A percentile compares a stretch with the other conserved stretches of the same genome.
Conservation (phyloP, 2,329 filamentous ascomycete genomes). For the Paramyrothecium roridum region DNA sequence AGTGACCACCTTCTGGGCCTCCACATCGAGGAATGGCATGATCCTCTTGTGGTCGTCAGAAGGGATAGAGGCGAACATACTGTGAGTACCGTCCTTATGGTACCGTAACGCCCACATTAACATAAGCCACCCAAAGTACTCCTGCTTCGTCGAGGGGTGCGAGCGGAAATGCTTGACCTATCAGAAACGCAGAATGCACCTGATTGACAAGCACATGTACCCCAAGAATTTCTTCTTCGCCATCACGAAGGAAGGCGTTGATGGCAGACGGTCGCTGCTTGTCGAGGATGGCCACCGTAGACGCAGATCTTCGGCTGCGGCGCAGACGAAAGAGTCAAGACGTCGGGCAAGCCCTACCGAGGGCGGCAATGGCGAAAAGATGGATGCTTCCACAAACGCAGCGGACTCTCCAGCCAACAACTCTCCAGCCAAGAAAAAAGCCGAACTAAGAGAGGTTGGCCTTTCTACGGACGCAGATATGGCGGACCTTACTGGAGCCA, state of each 20-base stretch:
- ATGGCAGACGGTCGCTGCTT: slow-evolving; percentile 77
- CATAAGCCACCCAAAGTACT: slow-evolving; percentile 54
- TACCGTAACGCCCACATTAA: slow-evolving; percentile 7
- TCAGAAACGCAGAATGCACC: slow-evolving; percentile 80
- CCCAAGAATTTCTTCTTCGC: slow-evolving; percentile 86
- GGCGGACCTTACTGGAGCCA: slow-evolving; percentile 61
- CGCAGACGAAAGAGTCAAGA: slow-evolving; percentile 26
- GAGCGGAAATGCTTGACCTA: slow-evolving; percentile 79
- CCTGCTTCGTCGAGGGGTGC: slow-evolving; percentile 87
- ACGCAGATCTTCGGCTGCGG: slow-evolving; percentile 42
- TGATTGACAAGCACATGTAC: slow-evolving; percentile 93
- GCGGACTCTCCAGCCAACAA: slow-evolving; percentile 8
- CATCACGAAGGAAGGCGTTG: slow-evolving; percentile 85
- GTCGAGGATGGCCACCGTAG: slow-evolving; percentile 50
- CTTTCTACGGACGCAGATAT: slow-evolving; percentile 47
- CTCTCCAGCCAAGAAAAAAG: too few species aligned
- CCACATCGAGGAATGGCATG: slow-evolving; percentile 90
- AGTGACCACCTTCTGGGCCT: slow-evolving; percentile 75
- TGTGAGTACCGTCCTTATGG: slow-evolving; percentile 43
- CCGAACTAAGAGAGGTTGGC: background rate
- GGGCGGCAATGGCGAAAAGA: slow-evolving; percentile 4
- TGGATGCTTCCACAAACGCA: background rate
- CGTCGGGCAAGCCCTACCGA: slow-evolving; percentile 29
- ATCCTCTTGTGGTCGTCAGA: slow-evolving; percentile 69
- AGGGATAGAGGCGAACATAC: slow-evolving; percentile 83